phyloP scores from a whole-genome alignment of 495 filamentous ascomycete genomes.

The Bacidia gigantensis region DNA sequence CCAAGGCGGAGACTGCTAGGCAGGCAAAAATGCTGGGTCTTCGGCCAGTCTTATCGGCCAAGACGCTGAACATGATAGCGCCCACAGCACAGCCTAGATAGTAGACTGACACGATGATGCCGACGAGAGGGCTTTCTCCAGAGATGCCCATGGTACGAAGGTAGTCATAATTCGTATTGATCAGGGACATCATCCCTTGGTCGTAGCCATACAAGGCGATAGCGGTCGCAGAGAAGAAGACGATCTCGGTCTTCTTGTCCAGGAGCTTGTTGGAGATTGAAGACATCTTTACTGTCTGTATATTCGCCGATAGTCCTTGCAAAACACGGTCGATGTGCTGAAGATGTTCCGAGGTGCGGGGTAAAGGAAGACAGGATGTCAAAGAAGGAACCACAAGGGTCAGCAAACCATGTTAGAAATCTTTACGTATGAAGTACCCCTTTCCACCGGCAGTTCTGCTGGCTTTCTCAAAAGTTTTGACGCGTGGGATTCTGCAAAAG shows the following conservation, averaged over 20 bases:
- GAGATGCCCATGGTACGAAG: conserved; percentile 40
- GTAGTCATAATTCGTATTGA: conserved; percentile 44
- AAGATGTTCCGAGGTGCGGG: background rate
- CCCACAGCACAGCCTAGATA: conserved; percentile 42
- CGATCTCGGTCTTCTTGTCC: conserved; percentile 31
- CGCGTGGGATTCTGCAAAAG: background rate
- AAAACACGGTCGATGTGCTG: background rate
- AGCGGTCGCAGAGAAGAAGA: conserved; percentile 40
- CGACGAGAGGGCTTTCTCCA: conserved; percentile 33
- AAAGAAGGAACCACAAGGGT: background rate
- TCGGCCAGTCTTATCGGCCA: conserved; percentile 35
- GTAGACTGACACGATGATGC: conserved; percentile 45
- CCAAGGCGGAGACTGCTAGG: conserved; percentile 33
- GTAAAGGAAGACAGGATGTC: background rate
- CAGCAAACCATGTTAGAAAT: background rate
- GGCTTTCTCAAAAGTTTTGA: background rate
- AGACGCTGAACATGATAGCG: conserved; percentile 34
- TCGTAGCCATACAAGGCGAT: conserved; percentile 48
- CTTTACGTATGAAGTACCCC: background rate
- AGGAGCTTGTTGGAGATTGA: conserved; percentile 10
- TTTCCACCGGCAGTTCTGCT: background rate
- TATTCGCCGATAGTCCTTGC: background rate
- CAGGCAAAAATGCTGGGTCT: conserved; percentile 36
- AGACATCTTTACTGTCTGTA: conserved; percentile 7
- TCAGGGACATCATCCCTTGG: conserved; percentile 43